Conservation (phyloP, 129 eudicot genomes). For the Lonicera japonica region DNA sequence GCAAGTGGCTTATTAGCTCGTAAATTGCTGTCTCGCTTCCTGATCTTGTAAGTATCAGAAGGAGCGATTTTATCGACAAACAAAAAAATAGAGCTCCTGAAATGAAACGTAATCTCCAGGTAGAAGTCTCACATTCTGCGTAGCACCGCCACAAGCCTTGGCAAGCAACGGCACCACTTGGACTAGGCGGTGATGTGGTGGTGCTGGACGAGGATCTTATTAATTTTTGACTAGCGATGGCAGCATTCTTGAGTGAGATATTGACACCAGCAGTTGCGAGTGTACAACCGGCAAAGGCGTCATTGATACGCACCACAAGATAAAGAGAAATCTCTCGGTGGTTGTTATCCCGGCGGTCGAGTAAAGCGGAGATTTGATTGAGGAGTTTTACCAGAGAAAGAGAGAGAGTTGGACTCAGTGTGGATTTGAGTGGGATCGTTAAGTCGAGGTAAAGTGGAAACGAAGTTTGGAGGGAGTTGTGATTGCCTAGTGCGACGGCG, state of each 20-base stretch:
- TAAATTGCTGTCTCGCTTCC: slow-evolving; percentile 84
- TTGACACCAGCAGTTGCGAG: slow-evolving; percentile 84
- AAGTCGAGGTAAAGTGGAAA: slow-evolving; percentile 50
- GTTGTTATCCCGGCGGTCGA: slow-evolving; percentile 79
- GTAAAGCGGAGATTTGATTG: slow-evolving; percentile 47
- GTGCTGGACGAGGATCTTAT: slow-evolving; percentile 54
- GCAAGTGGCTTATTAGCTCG: slow-evolving; percentile 94
- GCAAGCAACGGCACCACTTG: slow-evolving; percentile 92
- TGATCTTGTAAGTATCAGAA: slow-evolving; percentile 85
- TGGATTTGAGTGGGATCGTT: slow-evolving; percentile 40
- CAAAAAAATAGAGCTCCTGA: slow-evolving; percentile 84
- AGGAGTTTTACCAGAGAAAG: slow-evolving; percentile 47
- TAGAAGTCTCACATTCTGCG: slow-evolving; percentile 88
- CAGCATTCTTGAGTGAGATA: slow-evolving; percentile 78
- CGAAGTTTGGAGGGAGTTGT: slow-evolving; percentile 46
- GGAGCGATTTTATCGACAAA: slow-evolving; percentile 92
- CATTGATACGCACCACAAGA: slow-evolving; percentile 74
- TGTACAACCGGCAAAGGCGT: slow-evolving; percentile 49
- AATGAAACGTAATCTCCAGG: slow-evolving; percentile 84
- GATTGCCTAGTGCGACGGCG: slow-evolving; percentile 59
- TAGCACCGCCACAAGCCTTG: slow-evolving; percentile 58
- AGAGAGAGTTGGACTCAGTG: slow-evolving; percentile 62
- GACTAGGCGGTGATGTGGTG: slow-evolving; percentile 82
- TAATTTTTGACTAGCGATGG: slow-evolving; percentile 47
- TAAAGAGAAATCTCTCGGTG: slow-evolving; percentile 72